phyloP scores from a whole-genome alignment of 2,329 filamentous ascomycete species.

The Aspergillus versicolor region DNA sequence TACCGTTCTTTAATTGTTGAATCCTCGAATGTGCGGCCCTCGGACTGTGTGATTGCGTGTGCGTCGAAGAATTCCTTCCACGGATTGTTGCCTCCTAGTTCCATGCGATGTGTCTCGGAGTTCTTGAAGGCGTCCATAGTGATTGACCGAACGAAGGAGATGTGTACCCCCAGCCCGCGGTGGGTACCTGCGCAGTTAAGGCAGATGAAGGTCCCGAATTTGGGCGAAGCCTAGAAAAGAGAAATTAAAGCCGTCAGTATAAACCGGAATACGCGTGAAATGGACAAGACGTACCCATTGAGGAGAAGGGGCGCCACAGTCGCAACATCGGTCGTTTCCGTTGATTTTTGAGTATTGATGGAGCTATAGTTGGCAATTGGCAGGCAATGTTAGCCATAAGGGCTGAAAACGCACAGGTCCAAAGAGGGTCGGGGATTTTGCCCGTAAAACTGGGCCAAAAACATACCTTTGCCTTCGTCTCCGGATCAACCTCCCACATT shows the following conservation, averaged over 20 bases:
- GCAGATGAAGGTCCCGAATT: constrained; percentile 99
- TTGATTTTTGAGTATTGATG: constrained; percentile 86
- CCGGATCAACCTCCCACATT: constrained; percentile 99
- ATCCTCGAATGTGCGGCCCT: constrained; percentile 74
- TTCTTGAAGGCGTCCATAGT: constrained; percentile 99
- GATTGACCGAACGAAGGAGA: constrained; percentile 95
- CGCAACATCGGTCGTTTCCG: constrained; percentile 86
- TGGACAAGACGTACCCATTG: constrained; percentile 73
- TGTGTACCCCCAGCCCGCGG: constrained; percentile 92
- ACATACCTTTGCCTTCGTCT: constrained; percentile 87
- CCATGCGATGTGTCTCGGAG: constrained; percentile 90
- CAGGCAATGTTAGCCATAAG: constrained; percentile 13
- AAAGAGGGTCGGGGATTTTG: not conserved
- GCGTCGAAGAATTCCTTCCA: constrained; percentile 86
- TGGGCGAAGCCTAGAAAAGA: constrained; percentile 66
- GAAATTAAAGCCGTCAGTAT: not conserved
- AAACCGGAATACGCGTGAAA: not conserved
- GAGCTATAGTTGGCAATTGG: constrained; percentile 57
- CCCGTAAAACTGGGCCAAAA: not conserved
- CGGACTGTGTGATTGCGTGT: constrained; percentile 65
- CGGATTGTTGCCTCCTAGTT: constrained; percentile 81
- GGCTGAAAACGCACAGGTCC: not conserved
- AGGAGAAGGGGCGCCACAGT: constrained; percentile 91
- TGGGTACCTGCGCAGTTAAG: constrained; percentile 93
- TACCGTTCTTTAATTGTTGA: constrained; percentile 89